Conservation (phyloP, 805 yeast species). For the Blastobotrys attinorum region DNA sequence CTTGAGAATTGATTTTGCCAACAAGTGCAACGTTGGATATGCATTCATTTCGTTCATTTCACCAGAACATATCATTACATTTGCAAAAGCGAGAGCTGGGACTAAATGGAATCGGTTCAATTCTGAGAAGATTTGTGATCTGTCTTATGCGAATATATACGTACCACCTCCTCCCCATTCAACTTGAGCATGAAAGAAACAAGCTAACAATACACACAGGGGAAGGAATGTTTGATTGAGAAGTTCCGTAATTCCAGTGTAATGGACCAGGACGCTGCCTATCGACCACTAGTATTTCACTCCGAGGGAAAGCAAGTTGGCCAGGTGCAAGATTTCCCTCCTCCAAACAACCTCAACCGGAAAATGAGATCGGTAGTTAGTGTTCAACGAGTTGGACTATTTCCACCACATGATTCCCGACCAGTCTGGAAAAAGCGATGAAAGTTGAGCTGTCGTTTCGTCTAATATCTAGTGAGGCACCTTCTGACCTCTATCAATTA, state of each 20-base stretch:
- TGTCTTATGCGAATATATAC: slow-evolving; percentile 42
- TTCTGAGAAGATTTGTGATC: slow-evolving; percentile 44
- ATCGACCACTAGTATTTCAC: slow-evolving; percentile 41
- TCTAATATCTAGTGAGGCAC: no score
- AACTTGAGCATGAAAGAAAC: no score
- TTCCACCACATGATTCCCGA: slow-evolving; percentile 13
- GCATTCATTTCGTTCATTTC: slow-evolving; percentile 44
- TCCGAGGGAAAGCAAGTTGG: slow-evolving; percentile 39
- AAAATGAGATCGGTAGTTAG: slow-evolving; percentile 30
- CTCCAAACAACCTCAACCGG: slow-evolving; percentile 29
- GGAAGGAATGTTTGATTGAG: slow-evolving; percentile 36
- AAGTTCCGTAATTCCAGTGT: slow-evolving; percentile 45
- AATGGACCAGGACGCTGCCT: slow-evolving; percentile 40
- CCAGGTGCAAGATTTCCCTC: slow-evolving; percentile 35
- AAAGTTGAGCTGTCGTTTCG: neutral
- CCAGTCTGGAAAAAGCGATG: neutral
- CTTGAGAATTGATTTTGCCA: slow-evolving; percentile 44
- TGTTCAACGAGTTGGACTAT: slow-evolving; percentile 23
- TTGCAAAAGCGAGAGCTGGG: slow-evolving; percentile 40
- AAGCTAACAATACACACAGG: slow-evolving; percentile 30
- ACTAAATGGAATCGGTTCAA: slow-evolving; percentile 41
- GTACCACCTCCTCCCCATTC: slow-evolving; percentile 12
- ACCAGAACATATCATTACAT: slow-evolving; percentile 37
- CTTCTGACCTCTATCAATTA: no score
- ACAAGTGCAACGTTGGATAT: slow-evolving; percentile 48